Base-by-base conservation (phyloP, 768 basidiomycete genomes). In the Mycena chlorophos region DNA sequence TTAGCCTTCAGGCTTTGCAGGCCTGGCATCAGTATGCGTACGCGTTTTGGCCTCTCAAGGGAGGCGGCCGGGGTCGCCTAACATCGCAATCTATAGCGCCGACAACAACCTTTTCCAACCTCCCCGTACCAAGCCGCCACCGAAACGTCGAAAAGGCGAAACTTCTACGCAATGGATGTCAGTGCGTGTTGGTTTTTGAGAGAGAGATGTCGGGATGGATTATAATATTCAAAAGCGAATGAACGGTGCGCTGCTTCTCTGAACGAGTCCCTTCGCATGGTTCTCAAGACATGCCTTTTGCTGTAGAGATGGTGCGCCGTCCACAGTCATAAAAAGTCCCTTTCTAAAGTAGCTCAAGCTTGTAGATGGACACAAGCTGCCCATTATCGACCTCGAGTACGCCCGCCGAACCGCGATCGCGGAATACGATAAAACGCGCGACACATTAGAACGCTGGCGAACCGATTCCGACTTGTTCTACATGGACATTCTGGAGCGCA, bases 111-210 rank as follows among this genome's bases (percentile, higher is more conserved):
- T 60, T 4, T 53, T 31, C 48, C 26, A 47, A 22, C 59, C 59
- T 12, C 31, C 43, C 6, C 43, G 59, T n/a, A 54, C 38, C 3
- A 51, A 56, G n/a, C 55, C 55, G 10, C 31, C 59, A 12, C 54
- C 54, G 38, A 60, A 53, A 40, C 55, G 59, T 4, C 45, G 51
- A 28, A 30, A 27, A 16, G 59, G 59, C 27, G 59, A 60, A 46
- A 52, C 43, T 20, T 52, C 55, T 22, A 39, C 39, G 6, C 45
- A 52, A 13, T 60, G 54, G 50, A 30, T 60, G n/a, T 38, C 59
- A 23, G 59, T 60, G n/a, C 16, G 59, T 40, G 1, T 22, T 17
- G 17, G 4, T 10, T 29, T 49, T 2, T 14, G n/a, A n/a, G n/a
- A n/a, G n/a, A n/a, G n/a, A n/a, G n/a, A n/a, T n/a, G n/a, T n/a